Evolutionary conservation across 768 basidiomycete genomes (phyloP), one percentile per base, ranked within the genome.

Genomic region (Solioccasus polychromus): DNA sequence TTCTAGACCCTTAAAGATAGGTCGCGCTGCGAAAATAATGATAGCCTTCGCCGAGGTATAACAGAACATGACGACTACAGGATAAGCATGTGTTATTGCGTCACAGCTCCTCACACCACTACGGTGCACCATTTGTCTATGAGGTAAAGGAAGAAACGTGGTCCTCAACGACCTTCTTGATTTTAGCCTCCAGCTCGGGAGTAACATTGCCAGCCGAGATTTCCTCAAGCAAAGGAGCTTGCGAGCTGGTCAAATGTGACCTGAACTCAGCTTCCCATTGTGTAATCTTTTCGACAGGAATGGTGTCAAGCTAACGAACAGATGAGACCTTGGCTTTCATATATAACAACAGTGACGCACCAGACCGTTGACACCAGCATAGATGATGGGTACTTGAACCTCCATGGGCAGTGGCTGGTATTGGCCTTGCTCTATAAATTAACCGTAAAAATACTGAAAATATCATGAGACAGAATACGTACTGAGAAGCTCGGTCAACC

Each of bases 351-450:
- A 30, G 17, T 11, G 5, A 78, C 86, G 57, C 67, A 88, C 85
- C 53, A 96, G 83, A 91, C 96, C 96, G 73, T 98, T 94, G 60
- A 99, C 96, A 83, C 95, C 95, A 56, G 95, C 96, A 69, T 95
- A 97, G 76, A 98, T 93, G 69, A 97, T 91, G 56, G 95, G 95
- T 52, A 96, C 95, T 79, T 96, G 94, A 54, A 97, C 74, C 75
- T 98, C 95, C 70, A 89, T 94, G 32, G 93, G 71, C 62, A 97
- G 73, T 44, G 92, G 91, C 68, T 94, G 88, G 74, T 97, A 97
- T 77, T 98, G 95, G 54, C 92, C 93, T 82, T 98, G 95, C 76
- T 97, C 86, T 95, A 63, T 64, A 30, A 44, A 19, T 9, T 12
- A 55, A 41, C 47, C 12, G 47, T 44, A 9, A 50, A 50, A 67